Evolutionary conservation across 768 basidiomycete genomes (phyloP).

Genomic region (Lactarius quietus): DNA sequence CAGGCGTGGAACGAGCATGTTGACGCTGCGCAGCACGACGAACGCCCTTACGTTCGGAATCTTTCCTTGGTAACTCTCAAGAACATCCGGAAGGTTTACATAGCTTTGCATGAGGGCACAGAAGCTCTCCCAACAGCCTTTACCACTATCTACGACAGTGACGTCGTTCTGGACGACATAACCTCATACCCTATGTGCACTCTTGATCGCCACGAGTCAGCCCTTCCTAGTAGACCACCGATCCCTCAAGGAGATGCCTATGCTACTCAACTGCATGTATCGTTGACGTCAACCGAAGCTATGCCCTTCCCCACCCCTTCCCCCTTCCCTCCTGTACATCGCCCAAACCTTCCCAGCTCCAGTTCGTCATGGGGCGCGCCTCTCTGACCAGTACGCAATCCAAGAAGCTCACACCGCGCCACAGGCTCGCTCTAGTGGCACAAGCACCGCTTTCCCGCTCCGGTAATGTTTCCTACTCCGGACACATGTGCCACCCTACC

Average conservation of each 20-base stretch:
- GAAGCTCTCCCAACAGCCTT: background rate
- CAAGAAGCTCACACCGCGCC: no score
- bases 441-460: background rate
- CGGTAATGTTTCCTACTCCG: background rate
- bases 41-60: background rate
- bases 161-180: background rate
- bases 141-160: background rate
- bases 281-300: background rate
- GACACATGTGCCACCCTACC: background rate
- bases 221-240: background rate
- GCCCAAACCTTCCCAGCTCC: background rate
- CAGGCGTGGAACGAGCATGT: constrained; percentile 4
- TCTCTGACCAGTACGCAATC: background rate
- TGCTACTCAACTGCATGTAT: background rate
- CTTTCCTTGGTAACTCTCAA: background rate
- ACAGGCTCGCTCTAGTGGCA: no score
- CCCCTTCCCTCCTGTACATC: background rate
- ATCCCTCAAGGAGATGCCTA: no score
- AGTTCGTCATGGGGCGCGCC: background rate
- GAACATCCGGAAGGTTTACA: constrained; percentile 8
- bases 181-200: background rate
- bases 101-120: background rate
- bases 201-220: background rate
- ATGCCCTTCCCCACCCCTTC: background rate
- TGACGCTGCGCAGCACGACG: background rate